Percentiles rank a stretch among this genome's conserved stretches.
Evolutionary conservation across 2,329 filamentous ascomycete genomes (phyloP).

Genomic region (Aureobasidium sp.): DNA sequence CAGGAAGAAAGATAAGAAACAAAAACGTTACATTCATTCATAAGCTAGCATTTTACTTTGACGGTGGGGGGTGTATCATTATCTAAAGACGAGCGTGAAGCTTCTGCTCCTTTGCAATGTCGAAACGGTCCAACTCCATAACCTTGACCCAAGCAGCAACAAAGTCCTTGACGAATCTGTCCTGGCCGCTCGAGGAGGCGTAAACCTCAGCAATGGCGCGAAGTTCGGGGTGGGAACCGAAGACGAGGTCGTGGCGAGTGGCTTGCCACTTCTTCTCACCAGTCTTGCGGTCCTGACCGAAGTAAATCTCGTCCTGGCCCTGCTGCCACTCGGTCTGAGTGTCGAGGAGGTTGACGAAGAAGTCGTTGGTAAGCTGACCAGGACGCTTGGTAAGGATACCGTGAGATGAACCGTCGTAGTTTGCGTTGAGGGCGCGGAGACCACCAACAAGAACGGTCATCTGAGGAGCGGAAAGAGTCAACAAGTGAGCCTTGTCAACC

Average conservation of each 20-base stretch:
- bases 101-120: slow-evolving; percentile 30
- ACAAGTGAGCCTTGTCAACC: slow-evolving; percentile 62
- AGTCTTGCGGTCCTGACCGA: slow-evolving; percentile 57
- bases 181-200: slow-evolving; percentile 47
- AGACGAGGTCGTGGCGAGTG: slow-evolving; percentile 60
- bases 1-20: background rate
- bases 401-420: slow-evolving; percentile 59
- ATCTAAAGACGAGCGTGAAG: slow-evolving; percentile 10
- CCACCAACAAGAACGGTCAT: slow-evolving; percentile 64
- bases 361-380: slow-evolving; percentile 67
- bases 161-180: slow-evolving; percentile 65
- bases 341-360: slow-evolving; percentile 73
- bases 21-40: slow-evolving; percentile 2
- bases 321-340: slow-evolving; percentile 57
- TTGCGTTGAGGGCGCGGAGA: slow-evolving; percentile 59
- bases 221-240: slow-evolving; percentile 67
- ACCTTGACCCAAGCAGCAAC: slow-evolving; percentile 65
- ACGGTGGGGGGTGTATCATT: background rate
- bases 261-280: slow-evolving; percentile 61
- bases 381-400: slow-evolving; percentile 62
- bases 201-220: slow-evolving; percentile 65
- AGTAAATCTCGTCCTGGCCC: slow-evolving; percentile 48
- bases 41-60: slow-evolving; percentile 1
- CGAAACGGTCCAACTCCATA: slow-evolving; percentile 64
- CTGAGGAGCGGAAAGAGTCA: slow-evolving; percentile 63